Base-by-base conservation (phyloP, 257 asterid genomes). In the Cinchona pubescens region DNA sequence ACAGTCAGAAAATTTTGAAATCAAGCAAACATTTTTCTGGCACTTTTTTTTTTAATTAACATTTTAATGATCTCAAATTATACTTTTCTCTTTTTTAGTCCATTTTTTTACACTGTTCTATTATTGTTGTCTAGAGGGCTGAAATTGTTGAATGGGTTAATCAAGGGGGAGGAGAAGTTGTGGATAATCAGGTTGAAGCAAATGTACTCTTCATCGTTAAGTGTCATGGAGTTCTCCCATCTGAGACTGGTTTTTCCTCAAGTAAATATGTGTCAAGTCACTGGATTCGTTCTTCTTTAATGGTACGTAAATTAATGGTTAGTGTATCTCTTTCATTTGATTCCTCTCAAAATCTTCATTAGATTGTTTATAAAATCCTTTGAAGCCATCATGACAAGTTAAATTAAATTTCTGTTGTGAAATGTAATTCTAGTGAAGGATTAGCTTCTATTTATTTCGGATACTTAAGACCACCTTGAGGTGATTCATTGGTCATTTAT, bases 101-200 rank as follows among this genome's bases (percentile, higher is more conserved):
- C n/a, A n/a, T n/a, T 67, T 51, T 40, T 71, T 71, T 71, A 84
- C 78, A 67, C 62, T 49, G 56, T 73, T 79, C 37, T 27, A 43
- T 83, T 76, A 67, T 70, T 37, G 78, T 78, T 63, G 71, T 72
- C 67, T 92, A 95, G 99, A 89, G 96, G 83, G 88, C 87, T 74
- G 98, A 95, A 82, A 80, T 95, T 78, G 82, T 88, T 77, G 81
- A 74, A 74, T 95, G 99, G 99, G 86, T 95, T 74, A 83, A 78
- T 79, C 82, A 88, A 87, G 96, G 96, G 69, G 96, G 98, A 78
- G 99, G 99, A 68, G 80, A 85, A 87, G 71, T 94, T 71, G 88
- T 87, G 75, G 83, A 83, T 51, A 92, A 88, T 87, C 90, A 73
- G 71, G 82, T 77, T 69, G 79, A 83, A 79, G 86, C 74, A 79